Conservation (phyloP, 768 basidiomycete species). For the Naganishia vishniacii region DNA sequence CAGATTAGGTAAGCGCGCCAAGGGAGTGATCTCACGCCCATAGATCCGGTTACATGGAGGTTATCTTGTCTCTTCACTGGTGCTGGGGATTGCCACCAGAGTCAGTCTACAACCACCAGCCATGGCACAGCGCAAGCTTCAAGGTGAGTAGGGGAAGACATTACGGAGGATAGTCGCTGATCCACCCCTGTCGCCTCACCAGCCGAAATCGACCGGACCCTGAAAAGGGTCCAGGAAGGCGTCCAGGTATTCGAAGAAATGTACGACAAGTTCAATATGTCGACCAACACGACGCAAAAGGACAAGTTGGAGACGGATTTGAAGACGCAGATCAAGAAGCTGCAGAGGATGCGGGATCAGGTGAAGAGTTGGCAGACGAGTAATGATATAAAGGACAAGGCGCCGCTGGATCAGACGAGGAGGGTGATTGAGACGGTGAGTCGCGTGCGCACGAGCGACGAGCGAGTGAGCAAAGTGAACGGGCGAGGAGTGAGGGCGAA, state of each 20-base stretch:
- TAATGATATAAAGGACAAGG: conserved; percentile 99
- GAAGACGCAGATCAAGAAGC: conserved; percentile 97
- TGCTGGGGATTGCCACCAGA: too few relatives aligned
- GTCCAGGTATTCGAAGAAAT: conserved; percentile 62
- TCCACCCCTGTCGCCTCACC: background rate
- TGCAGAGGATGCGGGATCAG: conserved; percentile 75
- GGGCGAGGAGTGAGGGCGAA: too few relatives aligned
- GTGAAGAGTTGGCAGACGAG: conserved; percentile 94
- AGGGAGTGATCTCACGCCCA: background rate
- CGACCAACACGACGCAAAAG: conserved; percentile 94
- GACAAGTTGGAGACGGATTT: conserved; percentile 94
- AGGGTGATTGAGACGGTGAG: conserved; percentile 90
- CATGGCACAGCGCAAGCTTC: conserved; percentile 88
- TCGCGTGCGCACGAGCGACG: conserved; percentile 17
- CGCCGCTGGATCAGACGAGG: conserved; percentile 81
- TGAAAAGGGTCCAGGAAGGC: conserved; percentile 94
- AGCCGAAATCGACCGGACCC: conserved; percentile 98
- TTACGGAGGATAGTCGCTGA: background rate
- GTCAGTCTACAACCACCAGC: conserved; percentile 11
- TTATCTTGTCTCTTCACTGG: too few relatives aligned
- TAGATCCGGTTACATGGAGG: background rate
- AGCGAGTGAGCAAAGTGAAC: too few relatives aligned
- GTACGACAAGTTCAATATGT: conserved; percentile 95
- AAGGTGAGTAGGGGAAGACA: conserved; percentile 56
- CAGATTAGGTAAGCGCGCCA: conserved; percentile 18